Conservation (phyloP, 345 rosid genomes). For the Melastoma malabathricum region DNA sequence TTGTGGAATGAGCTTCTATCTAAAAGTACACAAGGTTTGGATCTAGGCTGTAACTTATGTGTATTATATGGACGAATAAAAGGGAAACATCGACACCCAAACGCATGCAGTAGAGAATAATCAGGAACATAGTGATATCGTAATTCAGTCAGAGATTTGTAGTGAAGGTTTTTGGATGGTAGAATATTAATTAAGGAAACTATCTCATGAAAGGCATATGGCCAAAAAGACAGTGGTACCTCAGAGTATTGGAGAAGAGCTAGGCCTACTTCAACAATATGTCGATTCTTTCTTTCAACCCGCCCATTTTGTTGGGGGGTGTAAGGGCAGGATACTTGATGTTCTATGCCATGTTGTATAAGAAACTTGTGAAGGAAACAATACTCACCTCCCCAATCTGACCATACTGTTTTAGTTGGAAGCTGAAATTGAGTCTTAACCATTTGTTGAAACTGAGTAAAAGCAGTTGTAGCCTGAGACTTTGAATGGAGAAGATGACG, state of each 20-base stretch:
- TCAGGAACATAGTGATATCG: neutral
- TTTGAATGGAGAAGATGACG: no score
- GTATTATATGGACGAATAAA: neutral
- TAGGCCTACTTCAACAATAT: neutral
- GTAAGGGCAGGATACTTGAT: neutral
- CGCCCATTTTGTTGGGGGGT: neutral
- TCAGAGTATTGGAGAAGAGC: neutral
- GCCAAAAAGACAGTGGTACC: neutral
- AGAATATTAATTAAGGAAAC: neutral
- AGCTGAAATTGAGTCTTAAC: no score
- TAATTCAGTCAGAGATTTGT: neutral
- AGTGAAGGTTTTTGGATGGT: rapidly evolving
- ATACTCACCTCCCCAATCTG: no score
- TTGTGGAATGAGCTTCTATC: neutral
- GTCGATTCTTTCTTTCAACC: neutral
- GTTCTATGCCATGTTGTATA: neutral
- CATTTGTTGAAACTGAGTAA: no score
- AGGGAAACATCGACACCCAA: neutral
- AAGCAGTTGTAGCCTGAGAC: no score
- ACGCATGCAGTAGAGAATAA: neutral
- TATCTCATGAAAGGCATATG: neutral
- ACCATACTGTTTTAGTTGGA: no score
- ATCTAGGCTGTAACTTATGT: neutral
- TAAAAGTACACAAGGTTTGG: neutral
- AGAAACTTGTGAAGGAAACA: no score